These are phyloP conservation scores for Plectranthus barbatus DNA, from an alignment of 257 asterid genomes.

Conservation along the genomic window DNA sequence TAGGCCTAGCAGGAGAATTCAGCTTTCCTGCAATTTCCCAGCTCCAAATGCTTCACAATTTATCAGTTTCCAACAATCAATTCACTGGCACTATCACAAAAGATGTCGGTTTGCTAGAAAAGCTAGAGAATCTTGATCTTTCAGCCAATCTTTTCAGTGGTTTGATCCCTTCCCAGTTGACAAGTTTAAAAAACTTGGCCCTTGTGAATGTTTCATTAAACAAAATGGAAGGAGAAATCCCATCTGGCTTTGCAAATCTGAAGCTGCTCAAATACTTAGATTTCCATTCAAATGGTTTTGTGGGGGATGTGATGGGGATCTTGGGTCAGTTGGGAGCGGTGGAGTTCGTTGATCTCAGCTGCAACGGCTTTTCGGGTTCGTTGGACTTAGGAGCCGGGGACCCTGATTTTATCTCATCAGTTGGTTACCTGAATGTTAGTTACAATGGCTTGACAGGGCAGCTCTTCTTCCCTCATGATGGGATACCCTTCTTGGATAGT, in stretches of 20 bases:
- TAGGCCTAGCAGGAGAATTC: constrained; percentile 55
- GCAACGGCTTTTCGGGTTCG: constrained; percentile 57
- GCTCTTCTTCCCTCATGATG: constrained; percentile 81
- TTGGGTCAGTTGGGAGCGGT: constrained; percentile 44
- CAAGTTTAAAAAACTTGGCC: constrained; percentile 31
- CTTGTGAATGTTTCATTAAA: constrained; percentile 41
- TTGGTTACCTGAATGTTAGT: constrained; percentile 55
- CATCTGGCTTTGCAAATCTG: constrained; percentile 38
- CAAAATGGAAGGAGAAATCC: constrained; percentile 39
- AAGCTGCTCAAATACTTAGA: constrained; percentile 53
- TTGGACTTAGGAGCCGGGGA: constrained; percentile 55
- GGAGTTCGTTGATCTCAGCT: constrained; percentile 54
- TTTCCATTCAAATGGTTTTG: constrained; percentile 54
- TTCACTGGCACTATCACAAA: constrained; percentile 45
- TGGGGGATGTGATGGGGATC: constrained; percentile 51
- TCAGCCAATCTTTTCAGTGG: constrained; percentile 54
- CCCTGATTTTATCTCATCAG: constrained; percentile 48
- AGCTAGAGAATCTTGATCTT: constrained; percentile 48
- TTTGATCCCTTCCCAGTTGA: constrained; percentile 36
- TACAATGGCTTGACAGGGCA: constrained; percentile 52
- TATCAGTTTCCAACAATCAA: constrained; percentile 50
- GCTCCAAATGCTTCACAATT: constrained; percentile 54
- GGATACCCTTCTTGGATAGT: constrained; percentile 70
- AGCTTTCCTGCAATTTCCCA: constrained; percentile 40
- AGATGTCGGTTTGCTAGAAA: constrained; percentile 37